Conservation (phyloP, 2,329 filamentous ascomycete species). For the Aschersonia sp. region DNA sequence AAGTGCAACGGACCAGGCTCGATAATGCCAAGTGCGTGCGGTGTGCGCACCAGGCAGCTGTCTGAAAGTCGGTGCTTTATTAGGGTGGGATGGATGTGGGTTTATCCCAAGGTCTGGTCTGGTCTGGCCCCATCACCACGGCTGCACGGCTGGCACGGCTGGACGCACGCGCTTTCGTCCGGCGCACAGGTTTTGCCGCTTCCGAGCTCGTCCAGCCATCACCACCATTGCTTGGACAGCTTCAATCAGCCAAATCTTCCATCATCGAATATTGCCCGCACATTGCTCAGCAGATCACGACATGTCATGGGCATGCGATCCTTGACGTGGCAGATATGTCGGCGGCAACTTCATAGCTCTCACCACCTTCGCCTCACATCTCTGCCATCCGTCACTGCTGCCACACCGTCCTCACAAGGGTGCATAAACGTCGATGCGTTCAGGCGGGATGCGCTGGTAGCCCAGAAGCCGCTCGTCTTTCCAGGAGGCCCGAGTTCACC, state of each 20-base stretch:
- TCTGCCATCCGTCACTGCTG: constrained; percentile 1
- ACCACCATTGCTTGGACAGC: not conserved
- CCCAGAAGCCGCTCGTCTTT: constrained; percentile 33
- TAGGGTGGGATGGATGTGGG: constrained; percentile 1
- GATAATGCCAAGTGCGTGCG: constrained; percentile 1
- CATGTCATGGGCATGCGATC: constrained; percentile 3
- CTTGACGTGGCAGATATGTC: not conserved
- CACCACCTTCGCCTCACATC: not conserved
- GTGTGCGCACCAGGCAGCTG: not conserved
- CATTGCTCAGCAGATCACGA: not conserved
- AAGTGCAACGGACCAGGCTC: not conserved
- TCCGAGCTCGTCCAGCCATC: not conserved
- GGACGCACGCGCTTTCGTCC: not conserved
- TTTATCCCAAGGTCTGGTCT: not conserved
- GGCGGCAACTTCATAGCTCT: constrained; percentile 1
- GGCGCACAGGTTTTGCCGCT: constrained; percentile 3
- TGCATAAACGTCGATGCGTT: constrained; percentile 28
- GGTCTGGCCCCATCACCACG: not conserved
- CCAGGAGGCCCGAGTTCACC: constrained; percentile 27
- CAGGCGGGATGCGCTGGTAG: constrained; percentile 33
- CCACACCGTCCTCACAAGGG: constrained; percentile 4
- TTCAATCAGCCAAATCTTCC: no score
- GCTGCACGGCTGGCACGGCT: not conserved
- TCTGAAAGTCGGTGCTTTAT: no score
- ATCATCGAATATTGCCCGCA: not conserved